Evolutionary conservation across 495 filamentous ascomycete genomes (phyloP).

Genomic region (Tuber melanosporum): DNA sequence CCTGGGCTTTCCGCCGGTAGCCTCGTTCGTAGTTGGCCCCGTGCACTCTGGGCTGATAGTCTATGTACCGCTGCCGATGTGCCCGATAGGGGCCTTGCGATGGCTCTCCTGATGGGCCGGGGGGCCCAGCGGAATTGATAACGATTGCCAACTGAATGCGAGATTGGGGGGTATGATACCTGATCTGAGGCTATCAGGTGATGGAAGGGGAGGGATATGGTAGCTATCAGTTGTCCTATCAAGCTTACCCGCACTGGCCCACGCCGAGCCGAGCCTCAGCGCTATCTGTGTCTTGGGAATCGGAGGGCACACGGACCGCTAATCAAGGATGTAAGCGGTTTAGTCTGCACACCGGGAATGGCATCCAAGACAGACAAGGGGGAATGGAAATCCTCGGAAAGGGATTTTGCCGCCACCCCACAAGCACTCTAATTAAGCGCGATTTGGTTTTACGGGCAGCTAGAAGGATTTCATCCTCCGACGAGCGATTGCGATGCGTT

Average conservation of each 20-base stretch:
- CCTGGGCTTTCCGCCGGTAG: not conserved
- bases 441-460: not conserved
- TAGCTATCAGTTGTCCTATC: not conserved
- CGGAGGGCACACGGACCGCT: not conserved
- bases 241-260: not conserved
- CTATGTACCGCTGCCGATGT: not conserved
- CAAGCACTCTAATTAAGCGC: not conserved
- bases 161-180: not conserved
- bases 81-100: not conserved
- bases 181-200: not conserved
- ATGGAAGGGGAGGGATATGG: not conserved
- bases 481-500: too few relatives aligned
- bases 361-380: not conserved
- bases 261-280: not conserved
- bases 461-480: not conserved
- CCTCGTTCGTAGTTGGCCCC: not conserved
- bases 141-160: not conserved
- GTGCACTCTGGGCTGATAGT: not conserved
- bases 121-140: not conserved
- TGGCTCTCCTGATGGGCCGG: not conserved
- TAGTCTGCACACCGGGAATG: not conserved
- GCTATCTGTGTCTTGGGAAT: not conserved
- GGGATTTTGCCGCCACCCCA: not conserved
- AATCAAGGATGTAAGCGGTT: slow-evolving; percentile 1
- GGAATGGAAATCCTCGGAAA: not conserved